Percentiles rank a stretch among this genome's conserved stretches.
phyloP scores from a whole-genome alignment of 148 eudicot genomes.

The Gaultheria prostrata region DNA sequence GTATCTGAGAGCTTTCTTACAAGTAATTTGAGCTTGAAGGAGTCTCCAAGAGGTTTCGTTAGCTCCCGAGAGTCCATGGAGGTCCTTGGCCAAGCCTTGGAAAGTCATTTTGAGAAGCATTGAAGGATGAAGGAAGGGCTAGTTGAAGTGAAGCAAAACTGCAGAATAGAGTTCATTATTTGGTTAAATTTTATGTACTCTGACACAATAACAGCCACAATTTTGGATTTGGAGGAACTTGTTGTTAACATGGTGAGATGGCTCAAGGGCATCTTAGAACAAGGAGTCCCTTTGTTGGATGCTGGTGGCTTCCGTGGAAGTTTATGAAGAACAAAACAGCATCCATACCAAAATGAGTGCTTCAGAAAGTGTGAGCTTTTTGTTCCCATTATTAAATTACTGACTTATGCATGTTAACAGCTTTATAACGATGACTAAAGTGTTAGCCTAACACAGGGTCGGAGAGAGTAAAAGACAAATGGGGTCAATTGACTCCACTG shows the following conservation, averaged over 20 bases:
- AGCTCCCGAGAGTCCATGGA: no score
- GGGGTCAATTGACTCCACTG: no score
- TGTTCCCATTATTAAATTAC: background rate
- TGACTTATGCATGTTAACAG: background rate
- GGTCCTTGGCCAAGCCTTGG: no score
- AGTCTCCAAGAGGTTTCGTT: no score
- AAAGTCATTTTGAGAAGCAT: no score
- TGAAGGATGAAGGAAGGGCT: no score
- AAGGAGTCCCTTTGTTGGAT: conserved; percentile 32
- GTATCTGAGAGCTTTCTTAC: no score
- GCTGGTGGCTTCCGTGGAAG: conserved; percentile 45
- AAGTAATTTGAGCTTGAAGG: no score
- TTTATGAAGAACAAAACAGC: conserved; percentile 36
- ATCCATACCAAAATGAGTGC: conserved; percentile 36
- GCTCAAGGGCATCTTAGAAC: conserved; percentile 46
- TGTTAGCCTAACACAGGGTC: background rate
- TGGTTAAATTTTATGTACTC: conserved; percentile 34
- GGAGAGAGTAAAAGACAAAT: no score
- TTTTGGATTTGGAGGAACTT: conserved; percentile 63
- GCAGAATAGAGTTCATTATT: background rate
- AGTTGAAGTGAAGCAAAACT: no score
- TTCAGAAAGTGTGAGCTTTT: conserved; percentile 2
- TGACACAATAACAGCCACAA: conserved; percentile 44
- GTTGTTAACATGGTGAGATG: conserved; percentile 51
- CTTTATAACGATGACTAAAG: background rate